phyloP scores from a whole-genome alignment of 2,329 filamentous ascomycete genomes.

The Cordyceps cateniannulata region DNA sequence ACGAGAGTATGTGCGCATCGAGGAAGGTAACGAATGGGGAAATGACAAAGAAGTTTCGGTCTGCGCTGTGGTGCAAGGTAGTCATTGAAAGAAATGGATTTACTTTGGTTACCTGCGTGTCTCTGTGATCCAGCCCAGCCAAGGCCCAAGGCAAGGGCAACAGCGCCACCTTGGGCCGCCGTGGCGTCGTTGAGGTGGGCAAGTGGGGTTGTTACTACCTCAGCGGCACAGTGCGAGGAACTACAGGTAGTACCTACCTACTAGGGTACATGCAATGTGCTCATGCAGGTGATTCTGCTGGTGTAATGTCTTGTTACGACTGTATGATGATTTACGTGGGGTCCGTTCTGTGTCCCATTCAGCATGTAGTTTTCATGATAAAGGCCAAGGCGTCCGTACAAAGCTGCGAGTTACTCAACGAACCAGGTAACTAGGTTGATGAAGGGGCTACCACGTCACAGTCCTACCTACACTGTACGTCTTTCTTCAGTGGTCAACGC shows the following conservation, averaged over 20 bases:
- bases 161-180: constrained; percentile 1
- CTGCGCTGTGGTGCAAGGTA: background rate
- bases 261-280: background rate
- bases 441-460: too few species aligned
- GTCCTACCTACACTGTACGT: too few species aligned
- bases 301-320: background rate
- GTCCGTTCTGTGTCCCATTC: background rate
- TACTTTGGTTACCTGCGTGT: background rate
- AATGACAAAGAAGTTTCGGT: too few species aligned
- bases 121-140: background rate
- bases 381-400: too few species aligned
- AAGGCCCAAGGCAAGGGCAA: background rate
- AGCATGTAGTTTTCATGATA: too few species aligned
- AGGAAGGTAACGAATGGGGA: background rate
- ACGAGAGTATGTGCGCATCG: background rate
- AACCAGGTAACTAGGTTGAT: too few species aligned
- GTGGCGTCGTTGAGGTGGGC: background rate
- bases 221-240: background rate
- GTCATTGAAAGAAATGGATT: background rate
- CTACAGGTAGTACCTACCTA: background rate
- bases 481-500: too few species aligned
- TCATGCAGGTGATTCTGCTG: background rate
- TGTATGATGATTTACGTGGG: background rate
- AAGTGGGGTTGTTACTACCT: background rate
- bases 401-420: too few species aligned